Evolutionary conservation across 805 yeast species (phyloP).

Genomic region (Isabelozyma rhagii): DNA sequence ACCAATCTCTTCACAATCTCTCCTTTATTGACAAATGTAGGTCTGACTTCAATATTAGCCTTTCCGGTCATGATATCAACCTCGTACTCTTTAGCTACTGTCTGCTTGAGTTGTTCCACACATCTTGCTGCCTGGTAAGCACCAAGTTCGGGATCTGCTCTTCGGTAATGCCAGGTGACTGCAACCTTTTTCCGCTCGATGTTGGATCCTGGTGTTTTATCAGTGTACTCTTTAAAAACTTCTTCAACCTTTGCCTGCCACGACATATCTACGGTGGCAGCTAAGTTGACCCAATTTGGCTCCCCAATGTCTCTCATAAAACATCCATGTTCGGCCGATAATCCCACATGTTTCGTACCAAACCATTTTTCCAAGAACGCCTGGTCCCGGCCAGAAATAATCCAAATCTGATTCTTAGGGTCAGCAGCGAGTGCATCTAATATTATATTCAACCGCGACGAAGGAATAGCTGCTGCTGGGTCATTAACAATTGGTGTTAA

Average conservation of each 20-base stretch:
- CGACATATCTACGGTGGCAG: constrained; percentile 81
- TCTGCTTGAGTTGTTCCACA: constrained; percentile 56
- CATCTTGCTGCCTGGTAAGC: constrained; percentile 77
- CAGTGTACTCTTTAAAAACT: constrained; percentile 72
- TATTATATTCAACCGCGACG: constrained; percentile 61
- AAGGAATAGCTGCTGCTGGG: constrained; percentile 98
- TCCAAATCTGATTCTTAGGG: constrained; percentile 86
- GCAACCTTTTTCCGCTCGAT: constrained; percentile 91
- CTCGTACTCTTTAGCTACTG: constrained; percentile 64
- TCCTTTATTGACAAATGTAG: constrained; percentile 91
- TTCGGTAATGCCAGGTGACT: constrained; percentile 95
- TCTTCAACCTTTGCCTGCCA: constrained; percentile 87
- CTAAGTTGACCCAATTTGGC: constrained; percentile 76
- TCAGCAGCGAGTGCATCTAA: constrained; percentile 64
- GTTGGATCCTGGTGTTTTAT: constrained; percentile 84
- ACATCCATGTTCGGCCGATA: constrained; percentile 97
- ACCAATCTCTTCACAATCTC: constrained; percentile 86
- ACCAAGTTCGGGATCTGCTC: constrained; percentile 93
- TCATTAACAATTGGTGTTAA: constrained; percentile 93
- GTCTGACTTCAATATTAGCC: constrained; percentile 97
- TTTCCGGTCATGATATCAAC: constrained; percentile 97
- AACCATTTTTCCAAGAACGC: constrained; percentile 84
- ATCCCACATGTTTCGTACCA: constrained; percentile 69
- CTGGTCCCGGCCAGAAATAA: constrained; percentile 94
- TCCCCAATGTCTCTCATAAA: constrained; percentile 74